Conservation (phyloP, 805 yeast species). For the Yarrowia osloensis region DNA sequence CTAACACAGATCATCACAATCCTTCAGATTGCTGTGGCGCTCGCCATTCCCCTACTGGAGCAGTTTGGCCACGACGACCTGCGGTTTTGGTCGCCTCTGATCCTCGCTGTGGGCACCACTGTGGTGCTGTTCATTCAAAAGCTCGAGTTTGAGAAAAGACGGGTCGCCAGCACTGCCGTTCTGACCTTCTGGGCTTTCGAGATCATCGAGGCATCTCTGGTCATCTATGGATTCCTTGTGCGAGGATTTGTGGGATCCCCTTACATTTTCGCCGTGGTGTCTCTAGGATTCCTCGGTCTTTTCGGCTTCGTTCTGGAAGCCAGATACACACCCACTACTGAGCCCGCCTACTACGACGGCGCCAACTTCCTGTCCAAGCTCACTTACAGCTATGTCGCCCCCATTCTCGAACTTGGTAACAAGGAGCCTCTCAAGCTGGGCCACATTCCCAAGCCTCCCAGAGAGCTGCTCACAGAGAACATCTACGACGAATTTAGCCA, state of each 20-base stretch:
- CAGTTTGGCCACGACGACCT: conserved; percentile 5
- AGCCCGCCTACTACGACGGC: conserved; percentile 3
- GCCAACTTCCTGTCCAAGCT: conserved; percentile 4
- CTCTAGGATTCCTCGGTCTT: background rate
- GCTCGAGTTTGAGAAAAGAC: conserved; percentile 23
- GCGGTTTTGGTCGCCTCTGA: conserved; percentile 29
- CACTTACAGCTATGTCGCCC: background rate
- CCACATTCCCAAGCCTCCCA: conserved; percentile 1
- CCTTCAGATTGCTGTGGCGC: background rate
- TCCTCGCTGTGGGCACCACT: conserved; percentile 26
- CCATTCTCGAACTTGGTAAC: background rate
- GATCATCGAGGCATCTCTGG: conserved; percentile 31
- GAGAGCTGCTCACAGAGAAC: conserved; percentile 40
- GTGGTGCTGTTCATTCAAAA: conserved; percentile 2
- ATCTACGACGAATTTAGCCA: conserved; percentile 42
- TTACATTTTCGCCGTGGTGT: conserved; percentile 6
- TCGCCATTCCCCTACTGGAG: background rate
- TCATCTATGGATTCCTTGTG: conserved; percentile 30
- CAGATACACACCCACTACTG: conserved; percentile 16
- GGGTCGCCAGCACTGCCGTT: conserved; percentile 34
- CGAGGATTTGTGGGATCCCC: conserved; percentile 6
- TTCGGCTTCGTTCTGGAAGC: conserved; percentile 41
- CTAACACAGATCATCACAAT: conserved; percentile 20
- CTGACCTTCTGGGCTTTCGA: conserved; percentile 36
- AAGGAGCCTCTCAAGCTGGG: background rate